A percentile compares a stretch with the other conserved stretches of the same genome.
Evolutionary conservation across 306 rosid genomes (phyloP).

Genomic region (Acacia acuminata): DNA sequence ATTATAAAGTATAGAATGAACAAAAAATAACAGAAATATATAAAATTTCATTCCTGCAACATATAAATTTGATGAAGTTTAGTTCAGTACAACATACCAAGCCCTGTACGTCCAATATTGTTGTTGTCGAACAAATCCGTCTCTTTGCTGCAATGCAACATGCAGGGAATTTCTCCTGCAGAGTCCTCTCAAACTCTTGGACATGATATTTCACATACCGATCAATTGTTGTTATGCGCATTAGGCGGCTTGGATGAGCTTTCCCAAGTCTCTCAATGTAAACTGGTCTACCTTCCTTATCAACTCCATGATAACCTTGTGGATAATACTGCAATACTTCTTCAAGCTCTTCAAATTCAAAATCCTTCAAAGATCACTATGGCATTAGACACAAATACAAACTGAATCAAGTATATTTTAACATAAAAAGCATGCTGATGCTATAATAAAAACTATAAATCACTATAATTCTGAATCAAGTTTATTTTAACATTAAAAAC

Average conservation of each 20-base stretch:
- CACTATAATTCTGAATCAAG: neutral
- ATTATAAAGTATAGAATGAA: slow-evolving; percentile 1
- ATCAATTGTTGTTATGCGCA: slow-evolving; percentile 81
- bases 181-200: slow-evolving; percentile 91
- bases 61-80: slow-evolving; percentile 3
- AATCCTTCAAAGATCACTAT: slow-evolving; percentile 60
- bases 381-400: slow-evolving; percentile 35
- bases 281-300: slow-evolving; percentile 95
- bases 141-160: slow-evolving; percentile 92
- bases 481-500: neutral
- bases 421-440: slow-evolving; percentile 13
- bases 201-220: slow-evolving; percentile 90
- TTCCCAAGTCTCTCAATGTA: slow-evolving; percentile 95
- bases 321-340: slow-evolving; percentile 95
- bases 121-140: slow-evolving; percentile 79
- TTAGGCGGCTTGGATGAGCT: slow-evolving; percentile 90
- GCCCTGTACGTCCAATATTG: slow-evolving; percentile 95
- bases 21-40: slow-evolving; percentile 5
- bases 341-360: slow-evolving; percentile 86
- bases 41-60: slow-evolving; percentile 5
- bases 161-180: slow-evolving; percentile 90
- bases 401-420: neutral
- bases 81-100: slow-evolving; percentile 63
- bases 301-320: slow-evolving; percentile 97
- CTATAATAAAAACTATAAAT: neutral